Evolutionary conservation across 768 basidiomycete species (phyloP).

Genomic region (Macrolepiota fuliginosa): DNA sequence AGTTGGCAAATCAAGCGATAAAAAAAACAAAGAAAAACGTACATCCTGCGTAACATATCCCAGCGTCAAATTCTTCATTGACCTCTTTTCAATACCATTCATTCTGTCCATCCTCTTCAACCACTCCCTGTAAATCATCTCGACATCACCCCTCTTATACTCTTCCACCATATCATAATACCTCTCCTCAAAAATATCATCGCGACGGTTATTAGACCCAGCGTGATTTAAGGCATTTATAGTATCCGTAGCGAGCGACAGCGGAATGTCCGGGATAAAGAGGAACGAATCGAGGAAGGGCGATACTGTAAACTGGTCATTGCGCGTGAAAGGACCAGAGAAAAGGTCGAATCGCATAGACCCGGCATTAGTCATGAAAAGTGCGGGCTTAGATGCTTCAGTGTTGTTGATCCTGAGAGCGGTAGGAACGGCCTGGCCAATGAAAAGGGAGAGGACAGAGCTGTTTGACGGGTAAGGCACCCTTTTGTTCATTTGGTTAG

Average conservation of each 20-base stretch:
- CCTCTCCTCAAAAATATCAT: conserved; percentile 24
- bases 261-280: conserved; percentile 55
- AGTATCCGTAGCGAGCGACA: conserved; percentile 49
- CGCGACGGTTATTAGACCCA: conserved; percentile 36
- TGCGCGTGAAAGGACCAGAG: conserved; percentile 70
- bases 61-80: conserved; percentile 52
- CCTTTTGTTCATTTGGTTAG: conserved; percentile 29
- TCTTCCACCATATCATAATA: conserved; percentile 31
- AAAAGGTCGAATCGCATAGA: conserved; percentile 67
- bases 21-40: conserved; percentile 17
- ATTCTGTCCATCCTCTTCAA: conserved; percentile 51
- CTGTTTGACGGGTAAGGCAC: conserved; percentile 59
- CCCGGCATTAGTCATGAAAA: conserved; percentile 66
- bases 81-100: conserved; percentile 35
- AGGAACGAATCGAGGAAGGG: conserved; percentile 68
- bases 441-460: conserved; percentile 59
- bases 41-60: conserved; percentile 79
- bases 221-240: conserved; percentile 50
- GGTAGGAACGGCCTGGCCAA: conserved; percentile 51
- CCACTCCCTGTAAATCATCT: conserved; percentile 52
- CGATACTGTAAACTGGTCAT: conserved; percentile 75
- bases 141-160: conserved; percentile 51
- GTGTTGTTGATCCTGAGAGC: conserved; percentile 63
- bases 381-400: conserved; percentile 53
- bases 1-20: background rate